phyloP scores from a whole-genome alignment of 495 filamentous ascomycete species.

The Hapsidospora chrysogenum region DNA sequence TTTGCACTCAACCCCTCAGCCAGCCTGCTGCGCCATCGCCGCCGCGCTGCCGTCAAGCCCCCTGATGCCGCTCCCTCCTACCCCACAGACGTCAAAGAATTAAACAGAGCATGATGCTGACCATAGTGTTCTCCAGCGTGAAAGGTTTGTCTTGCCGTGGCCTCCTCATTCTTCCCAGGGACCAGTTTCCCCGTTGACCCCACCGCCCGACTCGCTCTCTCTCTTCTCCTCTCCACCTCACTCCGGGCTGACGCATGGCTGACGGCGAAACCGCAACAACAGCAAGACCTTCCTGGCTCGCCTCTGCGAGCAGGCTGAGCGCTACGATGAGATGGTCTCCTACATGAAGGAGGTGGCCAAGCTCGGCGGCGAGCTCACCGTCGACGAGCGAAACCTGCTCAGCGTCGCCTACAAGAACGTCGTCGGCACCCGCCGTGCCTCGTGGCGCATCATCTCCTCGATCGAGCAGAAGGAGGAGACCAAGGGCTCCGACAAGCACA shows the following conservation, averaged over 20 bases:
- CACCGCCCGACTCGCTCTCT: neutral
- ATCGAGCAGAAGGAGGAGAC: conserved; percentile 99
- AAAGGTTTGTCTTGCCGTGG: conserved; percentile 50
- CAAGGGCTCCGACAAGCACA: conserved; percentile 97
- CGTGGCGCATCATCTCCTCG: conserved; percentile 98
- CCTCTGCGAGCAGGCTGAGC: conserved; percentile 99
- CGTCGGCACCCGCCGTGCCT: conserved; percentile 94
- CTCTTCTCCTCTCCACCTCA: neutral
- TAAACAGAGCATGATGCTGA: too few relatives aligned
- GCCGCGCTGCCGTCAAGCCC: neutral
- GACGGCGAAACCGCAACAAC: conserved; percentile 17
- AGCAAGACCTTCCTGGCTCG: conserved; percentile 99
- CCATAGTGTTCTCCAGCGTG: conserved; percentile 41
- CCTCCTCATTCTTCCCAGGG: too few relatives aligned
- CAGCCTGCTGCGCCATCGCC: neutral
- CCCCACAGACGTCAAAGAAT: too few relatives aligned
- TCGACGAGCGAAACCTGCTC: conserved; percentile 97
- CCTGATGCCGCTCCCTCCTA: neutral
- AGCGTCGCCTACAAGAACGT: conserved; percentile 99
- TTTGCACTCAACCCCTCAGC: conserved; percentile 1
- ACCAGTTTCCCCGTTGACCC: neutral
- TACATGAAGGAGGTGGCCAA: conserved; percentile 99
- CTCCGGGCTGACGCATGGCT: conserved; percentile 11
- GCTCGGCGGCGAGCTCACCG: conserved; percentile 90
- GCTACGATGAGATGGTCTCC: conserved; percentile 99